Percentiles rank a stretch among this genome's conserved stretches.
These are phyloP conservation scores for Smallanthus sonchifolius DNA, from an alignment of 129 eudicot genomes.

Conservation along the genomic window DNA sequence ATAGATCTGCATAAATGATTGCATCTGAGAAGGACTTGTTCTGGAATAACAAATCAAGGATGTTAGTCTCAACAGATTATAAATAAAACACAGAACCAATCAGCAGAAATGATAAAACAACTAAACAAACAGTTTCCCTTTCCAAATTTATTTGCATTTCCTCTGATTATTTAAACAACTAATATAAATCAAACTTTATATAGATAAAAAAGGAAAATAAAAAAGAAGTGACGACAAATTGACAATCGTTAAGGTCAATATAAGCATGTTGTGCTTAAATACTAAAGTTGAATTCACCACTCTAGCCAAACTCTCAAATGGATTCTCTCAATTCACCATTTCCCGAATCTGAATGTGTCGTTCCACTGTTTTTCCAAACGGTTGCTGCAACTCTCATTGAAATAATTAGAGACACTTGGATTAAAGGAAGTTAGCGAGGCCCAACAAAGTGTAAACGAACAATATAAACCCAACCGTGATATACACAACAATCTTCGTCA, in stretches of 20 bases:
- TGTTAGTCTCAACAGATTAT: neutral
- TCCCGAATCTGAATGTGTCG: too few species aligned
- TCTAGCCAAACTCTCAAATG: too few species aligned
- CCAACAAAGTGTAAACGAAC: too few species aligned
- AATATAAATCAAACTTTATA: neutral
- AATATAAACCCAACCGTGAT: too few species aligned
- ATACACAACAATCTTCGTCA: too few species aligned
- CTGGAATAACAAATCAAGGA: conserved; percentile 44
- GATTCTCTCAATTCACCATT: too few species aligned
- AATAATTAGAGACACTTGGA: too few species aligned
- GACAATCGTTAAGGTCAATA: neutral
- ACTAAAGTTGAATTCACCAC: too few species aligned
- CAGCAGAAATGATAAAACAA: neutral
- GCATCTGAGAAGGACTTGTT: conserved; percentile 46
- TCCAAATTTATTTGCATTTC: neutral
- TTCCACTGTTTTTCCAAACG: too few species aligned
- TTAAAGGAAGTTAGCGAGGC: too few species aligned
- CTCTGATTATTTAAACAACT: neutral
- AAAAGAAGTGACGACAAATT: neutral
- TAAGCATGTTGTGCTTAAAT: neutral
- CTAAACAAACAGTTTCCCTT: neutral
- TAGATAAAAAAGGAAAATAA: neutral
- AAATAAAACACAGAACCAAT: conserved; percentile 6
- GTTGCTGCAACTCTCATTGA: too few species aligned
- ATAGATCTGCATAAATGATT: conserved; percentile 74